Conservation (phyloP, 192 early-diverging fungal species). For the Dispira simplex region DNA sequence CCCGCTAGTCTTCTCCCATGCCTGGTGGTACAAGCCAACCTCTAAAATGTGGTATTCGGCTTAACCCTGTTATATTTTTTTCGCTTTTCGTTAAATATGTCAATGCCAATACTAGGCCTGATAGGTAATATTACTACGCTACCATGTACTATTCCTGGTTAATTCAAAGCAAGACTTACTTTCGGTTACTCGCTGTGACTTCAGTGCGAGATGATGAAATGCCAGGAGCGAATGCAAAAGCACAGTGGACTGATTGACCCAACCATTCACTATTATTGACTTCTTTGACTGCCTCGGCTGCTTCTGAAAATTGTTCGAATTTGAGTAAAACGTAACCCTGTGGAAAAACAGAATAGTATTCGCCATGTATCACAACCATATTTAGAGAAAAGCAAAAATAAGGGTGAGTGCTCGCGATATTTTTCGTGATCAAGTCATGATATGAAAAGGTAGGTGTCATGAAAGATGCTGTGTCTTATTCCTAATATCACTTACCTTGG, state of each 20-base stretch:
- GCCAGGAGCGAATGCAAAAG: conserved; percentile 75
- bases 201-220: neutral
- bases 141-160: neutral
- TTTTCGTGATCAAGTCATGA: neutral
- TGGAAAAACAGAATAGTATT: neutral
- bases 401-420: neutral
- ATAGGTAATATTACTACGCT: too few relatives aligned
- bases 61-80: too few relatives aligned
- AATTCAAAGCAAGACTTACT: neutral
- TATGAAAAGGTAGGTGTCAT: neutral
- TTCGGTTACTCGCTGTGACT: neutral
- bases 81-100: too few relatives aligned
- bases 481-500: conserved; percentile 47
- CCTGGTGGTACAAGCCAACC: neutral
- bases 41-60: too few relatives aligned
- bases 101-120: too few relatives aligned
- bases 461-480: neutral
- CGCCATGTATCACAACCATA: neutral
- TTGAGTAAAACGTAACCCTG: conserved; percentile 90
- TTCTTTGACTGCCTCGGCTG: conserved; percentile 57
- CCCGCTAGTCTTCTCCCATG: neutral
- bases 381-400: neutral
- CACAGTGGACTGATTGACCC: conserved; percentile 54
- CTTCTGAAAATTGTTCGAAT: conserved; percentile 65
- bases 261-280: conserved; percentile 58